Percentiles rank a stretch among this genome's conserved stretches.
Evolutionary conservation across 106 monocot species (phyloP).

Genomic region (Acorus calamus): DNA sequence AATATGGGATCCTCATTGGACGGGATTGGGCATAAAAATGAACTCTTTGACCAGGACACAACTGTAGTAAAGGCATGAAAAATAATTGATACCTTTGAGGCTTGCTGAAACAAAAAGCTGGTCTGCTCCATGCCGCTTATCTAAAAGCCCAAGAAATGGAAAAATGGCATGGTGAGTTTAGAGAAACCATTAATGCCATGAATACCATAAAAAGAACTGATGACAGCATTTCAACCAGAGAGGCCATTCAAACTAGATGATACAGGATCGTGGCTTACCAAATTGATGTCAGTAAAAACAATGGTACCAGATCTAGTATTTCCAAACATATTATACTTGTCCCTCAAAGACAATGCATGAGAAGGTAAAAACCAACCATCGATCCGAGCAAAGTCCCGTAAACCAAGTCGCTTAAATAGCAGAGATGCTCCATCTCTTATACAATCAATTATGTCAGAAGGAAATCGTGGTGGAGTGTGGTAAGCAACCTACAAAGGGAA

Average conservation of each 20-base stretch:
- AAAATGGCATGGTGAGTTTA: background rate
- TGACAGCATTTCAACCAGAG: too few relatives aligned
- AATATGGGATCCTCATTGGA: background rate
- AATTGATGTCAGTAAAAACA: constrained; percentile 82
- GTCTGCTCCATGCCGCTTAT: constrained; percentile 99
- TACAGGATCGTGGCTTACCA: constrained; percentile 34
- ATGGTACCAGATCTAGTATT: constrained; percentile 49
- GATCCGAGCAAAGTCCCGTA: constrained; percentile 82
- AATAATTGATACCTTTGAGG: constrained; percentile 54
- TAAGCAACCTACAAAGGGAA: constrained; percentile 57
- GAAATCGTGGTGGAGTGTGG: constrained; percentile 83
- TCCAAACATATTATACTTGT: constrained; percentile 39
- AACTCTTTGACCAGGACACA: background rate
- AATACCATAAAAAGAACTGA: too few relatives aligned
- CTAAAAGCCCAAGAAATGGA: constrained; percentile 20
- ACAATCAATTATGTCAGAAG: constrained; percentile 49
- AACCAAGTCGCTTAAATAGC: constrained; percentile 44
- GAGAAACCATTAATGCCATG: too few relatives aligned
- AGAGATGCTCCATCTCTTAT: constrained; percentile 73
- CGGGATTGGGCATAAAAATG: background rate
- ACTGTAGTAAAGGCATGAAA: background rate
- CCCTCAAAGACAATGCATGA: constrained; percentile 17
- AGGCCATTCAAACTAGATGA: too few relatives aligned
- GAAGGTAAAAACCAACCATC: constrained; percentile 91
- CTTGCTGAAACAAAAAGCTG: constrained; percentile 96